phyloP scores from a whole-genome alignment of 345 rosid genomes.

The Eutrema japonicum region DNA sequence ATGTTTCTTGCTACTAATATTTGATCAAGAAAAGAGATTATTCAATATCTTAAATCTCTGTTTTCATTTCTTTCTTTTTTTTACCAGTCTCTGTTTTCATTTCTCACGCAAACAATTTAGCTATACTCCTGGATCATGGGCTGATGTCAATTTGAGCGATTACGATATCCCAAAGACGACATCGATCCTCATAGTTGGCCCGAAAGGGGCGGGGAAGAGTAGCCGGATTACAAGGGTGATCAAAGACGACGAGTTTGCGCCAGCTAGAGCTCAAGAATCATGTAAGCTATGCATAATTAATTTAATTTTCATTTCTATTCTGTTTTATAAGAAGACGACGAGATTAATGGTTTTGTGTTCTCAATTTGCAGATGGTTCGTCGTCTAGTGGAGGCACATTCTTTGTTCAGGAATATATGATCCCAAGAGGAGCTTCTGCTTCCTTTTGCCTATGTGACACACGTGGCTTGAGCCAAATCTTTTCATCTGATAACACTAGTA shows the following conservation, averaged over 20 bases:
- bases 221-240: slow-evolving; percentile 71
- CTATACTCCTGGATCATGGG: slow-evolving; percentile 72
- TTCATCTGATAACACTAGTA: slow-evolving; percentile 46
- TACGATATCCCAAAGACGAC: slow-evolving; percentile 61
- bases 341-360: slow-evolving; percentile 3
- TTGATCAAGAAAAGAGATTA: too few relatives aligned
- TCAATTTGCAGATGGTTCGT: slow-evolving; percentile 50
- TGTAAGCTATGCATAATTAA: slow-evolving; percentile 46
- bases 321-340: not conserved
- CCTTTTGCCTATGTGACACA: slow-evolving; percentile 74
- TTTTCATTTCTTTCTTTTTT: not conserved
- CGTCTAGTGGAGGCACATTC: slow-evolving; percentile 61
- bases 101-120: slow-evolving; percentile 32
- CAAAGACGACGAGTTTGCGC: slow-evolving; percentile 59
- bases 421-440: slow-evolving; percentile 61
- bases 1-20: not conserved
- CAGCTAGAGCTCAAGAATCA: slow-evolving; percentile 84
- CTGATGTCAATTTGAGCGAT: slow-evolving; percentile 45
- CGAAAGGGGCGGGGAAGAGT: slow-evolving; percentile 87
- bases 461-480: slow-evolving; percentile 55
- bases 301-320: too few relatives aligned
- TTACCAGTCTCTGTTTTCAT: not conserved
- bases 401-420: slow-evolving; percentile 76
- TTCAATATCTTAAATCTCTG: not conserved
- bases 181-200: slow-evolving; percentile 70